Conservation (phyloP, 345 rosid species). For the Sisymbrium altissimum region DNA sequence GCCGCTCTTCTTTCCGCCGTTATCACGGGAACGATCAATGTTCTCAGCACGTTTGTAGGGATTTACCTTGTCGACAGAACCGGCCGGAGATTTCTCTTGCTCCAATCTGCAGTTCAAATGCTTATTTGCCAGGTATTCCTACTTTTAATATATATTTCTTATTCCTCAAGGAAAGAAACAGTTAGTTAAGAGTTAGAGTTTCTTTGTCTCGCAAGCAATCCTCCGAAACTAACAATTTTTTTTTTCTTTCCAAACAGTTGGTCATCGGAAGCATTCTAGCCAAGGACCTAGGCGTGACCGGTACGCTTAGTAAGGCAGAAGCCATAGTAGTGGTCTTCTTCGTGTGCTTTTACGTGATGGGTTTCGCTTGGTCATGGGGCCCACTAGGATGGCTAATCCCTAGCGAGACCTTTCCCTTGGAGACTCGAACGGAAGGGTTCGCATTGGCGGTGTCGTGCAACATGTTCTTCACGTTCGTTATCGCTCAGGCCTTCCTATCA, state of each 20-base stretch:
- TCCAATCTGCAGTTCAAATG: conserved; percentile 45
- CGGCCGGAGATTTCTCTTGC: conserved; percentile 57
- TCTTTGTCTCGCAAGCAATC: background rate
- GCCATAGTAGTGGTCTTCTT: conserved; percentile 47
- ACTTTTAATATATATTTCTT: background rate
- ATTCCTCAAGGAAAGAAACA: background rate
- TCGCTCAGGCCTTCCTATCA: conserved; percentile 75
- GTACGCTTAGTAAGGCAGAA: conserved; percentile 28
- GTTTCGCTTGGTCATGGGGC: conserved; percentile 89
- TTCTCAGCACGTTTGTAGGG: conserved; percentile 55
- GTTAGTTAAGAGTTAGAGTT: background rate
- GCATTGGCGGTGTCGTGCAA: conserved; percentile 61
- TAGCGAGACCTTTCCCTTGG: conserved; percentile 64
- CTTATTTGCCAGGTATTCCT: conserved; percentile 27
- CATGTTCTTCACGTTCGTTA: conserved; percentile 79
- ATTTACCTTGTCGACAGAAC: conserved; percentile 52
- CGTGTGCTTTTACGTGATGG: conserved; percentile 56
- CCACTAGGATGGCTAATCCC: conserved; percentile 82
- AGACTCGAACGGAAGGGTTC: conserved; percentile 60
- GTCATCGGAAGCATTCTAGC: conserved; percentile 52
- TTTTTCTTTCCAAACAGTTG: conserved; percentile 24
- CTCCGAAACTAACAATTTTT: background rate
- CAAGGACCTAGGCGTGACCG: conserved; percentile 35
- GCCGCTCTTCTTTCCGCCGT: conserved; percentile 62
- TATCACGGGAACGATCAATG: conserved; percentile 54